These are phyloP conservation scores for Chalaropsis thielavioides DNA, from an alignment of 2,329 filamentous ascomycete genomes.

Conservation along the genomic window DNA sequence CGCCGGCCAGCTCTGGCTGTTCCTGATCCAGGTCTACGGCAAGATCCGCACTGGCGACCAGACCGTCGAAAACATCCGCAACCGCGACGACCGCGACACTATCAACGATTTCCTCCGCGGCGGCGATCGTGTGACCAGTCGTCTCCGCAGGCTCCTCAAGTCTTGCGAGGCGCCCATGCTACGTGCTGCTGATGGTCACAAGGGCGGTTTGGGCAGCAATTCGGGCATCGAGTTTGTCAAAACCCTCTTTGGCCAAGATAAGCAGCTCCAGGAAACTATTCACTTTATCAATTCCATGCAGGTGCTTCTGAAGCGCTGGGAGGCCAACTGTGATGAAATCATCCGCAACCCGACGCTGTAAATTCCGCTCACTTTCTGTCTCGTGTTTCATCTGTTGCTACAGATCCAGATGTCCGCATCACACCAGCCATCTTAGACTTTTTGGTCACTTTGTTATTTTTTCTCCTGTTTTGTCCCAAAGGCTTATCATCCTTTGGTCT, in stretches of 20 bases:
- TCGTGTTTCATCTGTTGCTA: neutral
- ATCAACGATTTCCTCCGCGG: slow-evolving; percentile 82
- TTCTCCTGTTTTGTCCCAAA: slow-evolving; percentile 6
- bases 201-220: slow-evolving; percentile 69
- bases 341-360: slow-evolving; percentile 47
- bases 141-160: slow-evolving; percentile 76
- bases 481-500: neutral
- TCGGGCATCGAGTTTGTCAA: slow-evolving; percentile 92
- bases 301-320: slow-evolving; percentile 70
- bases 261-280: slow-evolving; percentile 79
- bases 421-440: neutral
- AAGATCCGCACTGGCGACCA: slow-evolving; percentile 89
- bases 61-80: slow-evolving; percentile 55
- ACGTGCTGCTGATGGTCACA: slow-evolving; percentile 64
- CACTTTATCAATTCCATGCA: slow-evolving; percentile 80
- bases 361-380: slow-evolving; percentile 18
- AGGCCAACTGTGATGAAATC: slow-evolving; percentile 90
- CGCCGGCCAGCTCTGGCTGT: slow-evolving; percentile 87
- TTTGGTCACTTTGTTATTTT: neutral
- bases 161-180: slow-evolving; percentile 91
- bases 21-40: slow-evolving; percentile 83
- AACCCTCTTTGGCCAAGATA: slow-evolving; percentile 82
- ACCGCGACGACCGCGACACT: slow-evolving; percentile 59
- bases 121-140: slow-evolving; percentile 73
- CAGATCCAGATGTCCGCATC: no score